Percentiles rank a stretch among this genome's conserved stretches.
Evolutionary conservation across 2,329 filamentous ascomycete genomes (phyloP).

Genomic region (Cadophora malorum): DNA sequence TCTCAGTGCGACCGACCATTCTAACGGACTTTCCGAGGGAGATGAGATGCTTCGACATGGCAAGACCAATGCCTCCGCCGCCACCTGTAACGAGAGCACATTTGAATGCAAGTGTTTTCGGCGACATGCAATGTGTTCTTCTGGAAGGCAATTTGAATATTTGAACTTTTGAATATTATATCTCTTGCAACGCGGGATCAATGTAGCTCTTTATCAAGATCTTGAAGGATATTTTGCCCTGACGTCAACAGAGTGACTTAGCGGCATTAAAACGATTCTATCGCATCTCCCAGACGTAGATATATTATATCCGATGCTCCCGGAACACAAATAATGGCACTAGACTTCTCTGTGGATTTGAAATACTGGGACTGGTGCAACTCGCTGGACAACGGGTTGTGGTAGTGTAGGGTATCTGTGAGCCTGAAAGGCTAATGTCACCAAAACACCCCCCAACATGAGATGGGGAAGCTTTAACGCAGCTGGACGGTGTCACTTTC

Average conservation of each 20-base stretch:
- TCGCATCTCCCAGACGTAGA: not conserved
- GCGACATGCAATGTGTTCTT: not conserved
- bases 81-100: slow-evolving; percentile 58
- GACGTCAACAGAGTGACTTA: not conserved
- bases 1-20: slow-evolving; percentile 60
- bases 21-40: slow-evolving; percentile 50
- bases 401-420: too few relatives aligned
- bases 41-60: slow-evolving; percentile 51
- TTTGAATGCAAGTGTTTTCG: slow-evolving; percentile 47
- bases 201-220: not conserved
- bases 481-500: not conserved
- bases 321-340: not conserved
- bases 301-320: not conserved
- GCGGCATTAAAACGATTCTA: not conserved
- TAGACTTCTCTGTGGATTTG: not conserved
- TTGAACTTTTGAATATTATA: not conserved
- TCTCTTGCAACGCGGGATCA: not conserved
- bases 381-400: too few relatives aligned
- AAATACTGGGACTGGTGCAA: not conserved
- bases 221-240: not conserved
- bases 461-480: too few relatives aligned
- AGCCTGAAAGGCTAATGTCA: too few relatives aligned
- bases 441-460: not conserved
- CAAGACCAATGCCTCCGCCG: slow-evolving; percentile 58
- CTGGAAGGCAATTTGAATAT: not conserved